These are phyloP conservation scores for Metschnikowia baotianmanensis DNA, from an alignment of 805 yeast genomes.

Conservation along the genomic window DNA sequence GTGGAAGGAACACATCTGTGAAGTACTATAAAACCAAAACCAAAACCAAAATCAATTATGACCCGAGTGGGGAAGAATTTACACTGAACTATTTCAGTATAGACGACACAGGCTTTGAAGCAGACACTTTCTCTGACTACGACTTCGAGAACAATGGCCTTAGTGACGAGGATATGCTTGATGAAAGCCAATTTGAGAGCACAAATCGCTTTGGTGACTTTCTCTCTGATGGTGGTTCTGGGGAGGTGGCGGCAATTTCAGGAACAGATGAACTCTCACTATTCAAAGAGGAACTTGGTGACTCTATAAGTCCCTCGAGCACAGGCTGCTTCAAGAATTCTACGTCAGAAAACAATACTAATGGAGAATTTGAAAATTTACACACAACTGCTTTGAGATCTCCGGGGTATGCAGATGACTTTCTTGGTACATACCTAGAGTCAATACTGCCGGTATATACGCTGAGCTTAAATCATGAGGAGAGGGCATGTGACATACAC, in stretches of 20 bases:
- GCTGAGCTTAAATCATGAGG: neutral
- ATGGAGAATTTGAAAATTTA: neutral
- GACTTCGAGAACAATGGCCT: constrained; percentile 45
- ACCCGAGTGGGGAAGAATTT: no score
- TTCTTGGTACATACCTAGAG: constrained; percentile 18
- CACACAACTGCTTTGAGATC: constrained; percentile 5
- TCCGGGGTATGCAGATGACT: constrained; percentile 18
- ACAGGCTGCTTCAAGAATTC: neutral
- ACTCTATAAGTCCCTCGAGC: neutral
- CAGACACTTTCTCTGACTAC: constrained; percentile 33
- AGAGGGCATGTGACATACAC: neutral
- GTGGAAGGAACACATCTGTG: constrained; percentile 54
- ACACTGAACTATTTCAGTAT: constrained; percentile 24
- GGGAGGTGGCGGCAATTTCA: constrained; percentile 11
- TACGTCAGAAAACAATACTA: neutral
- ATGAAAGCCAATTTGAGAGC: constrained; percentile 15
- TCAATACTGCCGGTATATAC: constrained; percentile 6
- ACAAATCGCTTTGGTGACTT: constrained; percentile 19
- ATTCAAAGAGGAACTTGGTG: no score
- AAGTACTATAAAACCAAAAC: constrained; percentile 46
- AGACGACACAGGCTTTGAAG: constrained; percentile 33
- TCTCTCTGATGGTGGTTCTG: constrained; percentile 20
- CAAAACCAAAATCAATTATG: neutral
- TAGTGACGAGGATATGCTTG: constrained; percentile 25
- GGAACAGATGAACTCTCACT: neutral